Evolutionary conservation across 78 protist species (phyloP).

Genomic region (Guillardia theta): DNA sequence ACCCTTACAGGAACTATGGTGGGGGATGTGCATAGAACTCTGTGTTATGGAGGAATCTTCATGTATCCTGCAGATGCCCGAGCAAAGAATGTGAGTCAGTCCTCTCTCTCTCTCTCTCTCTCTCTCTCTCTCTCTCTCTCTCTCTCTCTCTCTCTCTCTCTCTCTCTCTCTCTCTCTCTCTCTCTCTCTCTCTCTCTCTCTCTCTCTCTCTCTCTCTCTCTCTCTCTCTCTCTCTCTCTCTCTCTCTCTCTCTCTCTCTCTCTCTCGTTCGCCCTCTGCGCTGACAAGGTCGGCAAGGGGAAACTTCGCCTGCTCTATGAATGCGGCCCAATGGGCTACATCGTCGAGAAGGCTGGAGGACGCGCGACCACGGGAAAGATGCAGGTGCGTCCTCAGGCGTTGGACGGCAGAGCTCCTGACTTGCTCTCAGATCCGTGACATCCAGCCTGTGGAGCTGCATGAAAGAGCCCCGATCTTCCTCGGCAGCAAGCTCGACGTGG

Average conservation of each 20-base stretch:
- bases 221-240: not conserved
- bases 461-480: conserved; percentile 57
- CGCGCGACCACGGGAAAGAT: conserved; percentile 44
- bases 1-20: not conserved
- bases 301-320: not conserved
- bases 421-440: not conserved
- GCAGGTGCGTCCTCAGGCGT: conserved; percentile 58
- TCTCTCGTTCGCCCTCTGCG: not conserved
- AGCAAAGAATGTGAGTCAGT: no score
- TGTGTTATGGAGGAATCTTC: conserved; percentile 94
- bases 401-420: not conserved
- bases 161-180: not conserved
- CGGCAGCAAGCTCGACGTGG: conserved; percentile 57
- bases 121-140: not conserved
- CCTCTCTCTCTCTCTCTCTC: not conserved
- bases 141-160: not conserved
- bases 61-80: conserved; percentile 92
- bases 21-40: conserved; percentile 92
- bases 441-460: conserved; percentile 59
- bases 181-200: not conserved
- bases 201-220: not conserved
- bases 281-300: not conserved
- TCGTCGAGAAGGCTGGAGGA: conserved; percentile 66
- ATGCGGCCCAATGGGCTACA: conserved; percentile 76
- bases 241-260: not conserved